phyloP scores from a whole-genome alignment of 352 stramenopile species.

The Pythium plurisporium region DNA sequence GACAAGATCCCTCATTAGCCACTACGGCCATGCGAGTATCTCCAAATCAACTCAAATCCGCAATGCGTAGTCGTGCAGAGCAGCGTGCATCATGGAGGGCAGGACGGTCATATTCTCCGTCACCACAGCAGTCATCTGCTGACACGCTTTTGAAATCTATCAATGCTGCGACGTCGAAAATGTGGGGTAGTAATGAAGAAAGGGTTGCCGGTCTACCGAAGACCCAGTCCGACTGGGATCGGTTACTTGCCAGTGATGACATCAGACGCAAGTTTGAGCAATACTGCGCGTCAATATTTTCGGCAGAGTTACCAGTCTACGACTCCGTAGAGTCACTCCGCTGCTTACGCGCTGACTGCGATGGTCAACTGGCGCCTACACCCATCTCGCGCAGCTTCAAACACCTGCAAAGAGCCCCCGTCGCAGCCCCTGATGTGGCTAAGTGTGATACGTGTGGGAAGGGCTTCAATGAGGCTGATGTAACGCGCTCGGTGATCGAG shows the following conservation, averaged over 20 bases:
- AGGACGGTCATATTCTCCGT: background rate
- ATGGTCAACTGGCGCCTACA: constrained; percentile 1
- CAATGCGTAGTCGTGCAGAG: constrained; percentile 6
- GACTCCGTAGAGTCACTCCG: background rate
- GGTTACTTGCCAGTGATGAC: background rate
- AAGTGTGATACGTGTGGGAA: background rate
- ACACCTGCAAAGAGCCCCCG: background rate
- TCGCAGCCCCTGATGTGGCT: background rate
- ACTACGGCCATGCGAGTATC: constrained; percentile 7
- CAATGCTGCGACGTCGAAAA: constrained; percentile 15
- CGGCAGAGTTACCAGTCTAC: constrained; percentile 18
- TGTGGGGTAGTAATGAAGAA: constrained; percentile 29
- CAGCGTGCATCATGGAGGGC: constrained; percentile 10
- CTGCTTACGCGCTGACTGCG: background rate
- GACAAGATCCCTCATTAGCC: constrained; percentile 13
- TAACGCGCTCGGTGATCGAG: constrained; percentile 1
- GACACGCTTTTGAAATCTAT: constrained; percentile 3
- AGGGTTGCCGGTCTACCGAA: constrained; percentile 23
- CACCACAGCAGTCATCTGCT: background rate
- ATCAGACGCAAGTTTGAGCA: constrained; percentile 9
- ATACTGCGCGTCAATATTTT: constrained; percentile 25
- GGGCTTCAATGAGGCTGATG: background rate
- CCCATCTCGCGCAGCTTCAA: constrained; percentile 20
- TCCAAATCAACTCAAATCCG: constrained; percentile 5
- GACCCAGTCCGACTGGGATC: constrained; percentile 23